Conservation (phyloP, 768 basidiomycete species). For the Lactarius evosmus region DNA sequence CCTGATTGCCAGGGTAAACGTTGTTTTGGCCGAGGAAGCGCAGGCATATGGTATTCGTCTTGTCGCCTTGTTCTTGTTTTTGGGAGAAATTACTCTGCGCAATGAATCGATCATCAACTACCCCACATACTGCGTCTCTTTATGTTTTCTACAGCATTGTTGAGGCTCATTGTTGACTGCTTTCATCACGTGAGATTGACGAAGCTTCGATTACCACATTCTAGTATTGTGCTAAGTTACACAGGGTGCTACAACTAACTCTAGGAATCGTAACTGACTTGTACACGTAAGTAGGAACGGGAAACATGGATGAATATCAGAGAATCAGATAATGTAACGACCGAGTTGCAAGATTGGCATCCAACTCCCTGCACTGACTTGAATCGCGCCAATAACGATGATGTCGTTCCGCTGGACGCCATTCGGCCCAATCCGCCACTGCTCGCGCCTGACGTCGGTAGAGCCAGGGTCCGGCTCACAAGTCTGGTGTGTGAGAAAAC, state of each 20-base stretch:
- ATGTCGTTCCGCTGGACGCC: background rate
- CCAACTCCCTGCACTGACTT: constrained; percentile 14
- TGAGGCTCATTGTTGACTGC: no score
- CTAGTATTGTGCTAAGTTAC: no score
- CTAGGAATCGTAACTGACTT: background rate
- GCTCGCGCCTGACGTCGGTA: background rate
- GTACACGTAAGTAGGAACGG: background rate
- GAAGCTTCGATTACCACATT: no score
- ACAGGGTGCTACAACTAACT: background rate
- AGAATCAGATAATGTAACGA: background rate
- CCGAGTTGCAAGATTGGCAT: constrained; percentile 21
- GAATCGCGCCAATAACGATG: constrained; percentile 12
- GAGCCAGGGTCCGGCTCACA: background rate
- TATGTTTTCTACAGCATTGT: no score
- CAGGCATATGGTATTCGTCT: background rate
- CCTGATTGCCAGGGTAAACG: background rate
- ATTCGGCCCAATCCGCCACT: background rate
- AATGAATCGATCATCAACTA: no score
- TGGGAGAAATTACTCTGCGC: no score
- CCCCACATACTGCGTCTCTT: background rate
- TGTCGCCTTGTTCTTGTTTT: background rate
- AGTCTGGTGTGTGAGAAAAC: background rate
- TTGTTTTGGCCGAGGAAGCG: background rate
- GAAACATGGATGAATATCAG: background rate
- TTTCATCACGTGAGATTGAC: no score